Evolutionary conservation across 225 moss, liverwort and hornwort species (phyloP), one percentile per base, ranked within the genome.

Genomic region (Physcomitrellopsis africana): DNA sequence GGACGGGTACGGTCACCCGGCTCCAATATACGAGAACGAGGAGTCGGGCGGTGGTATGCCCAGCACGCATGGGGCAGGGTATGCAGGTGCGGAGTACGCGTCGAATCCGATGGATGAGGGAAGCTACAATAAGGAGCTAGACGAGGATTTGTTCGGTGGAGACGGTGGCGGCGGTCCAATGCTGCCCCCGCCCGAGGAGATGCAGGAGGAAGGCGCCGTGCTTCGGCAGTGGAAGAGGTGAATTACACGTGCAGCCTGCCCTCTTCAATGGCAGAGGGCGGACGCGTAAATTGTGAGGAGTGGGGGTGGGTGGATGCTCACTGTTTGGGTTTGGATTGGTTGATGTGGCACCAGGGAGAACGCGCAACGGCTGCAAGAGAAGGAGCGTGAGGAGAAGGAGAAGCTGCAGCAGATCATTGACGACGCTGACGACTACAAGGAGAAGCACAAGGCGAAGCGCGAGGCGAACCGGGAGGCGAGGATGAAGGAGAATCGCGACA

Each of bases 181-280:
- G 68, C 83, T 91, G 58, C 91, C 91, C 10, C 82, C 84, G 58
- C 91, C 91, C 14, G 91, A 91, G 46, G 88, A 86, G 52, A 88
- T 91, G 88, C 79, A 74, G 17, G 91, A 91, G 74, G 91, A 91
- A 83, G 91, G 91, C 46, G 69, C 66, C 48, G 81, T 82, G 46
- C 78, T 91, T 44, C 86, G 91, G 45, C 88, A 88, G 77, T 91
- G 91, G 91, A 91, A 84, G 76, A 82, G 88, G 91, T 91, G 84
- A 17, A 26, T 60, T 9, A 26, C 20, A 11, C 26, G 1, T 37
- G 7, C 32, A 37, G 32, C 32, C 32, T 37, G 32, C 1, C 1
- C 32, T 37, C 32, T 37, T 37, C 0, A 4, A 37, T 7, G 32
- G 32, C 3, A 37, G 32, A 37, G 32, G 4, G 32, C 32, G 32